Percentiles rank a stretch among this genome's conserved stretches.
Evolutionary conservation across 371 early-diverging fungal species (phyloP).

Genomic region (Mortierella sp.): DNA sequence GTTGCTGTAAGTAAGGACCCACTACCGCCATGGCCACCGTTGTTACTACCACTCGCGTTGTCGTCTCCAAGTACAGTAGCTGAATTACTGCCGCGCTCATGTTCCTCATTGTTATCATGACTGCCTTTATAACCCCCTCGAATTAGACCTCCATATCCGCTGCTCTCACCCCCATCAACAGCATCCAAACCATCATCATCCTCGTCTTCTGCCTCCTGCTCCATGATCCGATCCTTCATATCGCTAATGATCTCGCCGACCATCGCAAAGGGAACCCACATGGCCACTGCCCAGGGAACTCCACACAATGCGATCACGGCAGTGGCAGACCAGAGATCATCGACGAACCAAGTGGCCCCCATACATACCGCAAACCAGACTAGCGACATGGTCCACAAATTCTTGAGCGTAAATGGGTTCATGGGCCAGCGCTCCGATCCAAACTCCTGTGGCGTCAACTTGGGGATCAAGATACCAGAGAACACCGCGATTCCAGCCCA

Average conservation of each 20-base stretch:
- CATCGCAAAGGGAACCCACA: constrained; percentile 86
- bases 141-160: neutral
- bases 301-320: constrained; percentile 74
- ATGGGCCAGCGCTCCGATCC: constrained; percentile 43
- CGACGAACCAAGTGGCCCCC: constrained; percentile 69
- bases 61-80: neutral
- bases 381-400: constrained; percentile 72
- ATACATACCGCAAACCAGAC: constrained; percentile 69
- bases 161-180: neutral
- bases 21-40: neutral
- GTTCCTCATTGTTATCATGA: neutral
- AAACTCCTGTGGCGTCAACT: constrained; percentile 54
- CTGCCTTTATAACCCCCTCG: neutral
- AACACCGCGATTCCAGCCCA: constrained; percentile 75
- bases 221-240: constrained; percentile 41
- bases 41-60: neutral
- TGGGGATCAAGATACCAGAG: constrained; percentile 71
- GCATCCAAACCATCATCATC: neutral
- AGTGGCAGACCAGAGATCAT: constrained; percentile 66
- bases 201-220: neutral
- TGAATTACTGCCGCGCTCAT: neutral
- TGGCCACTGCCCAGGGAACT: constrained; percentile 81
- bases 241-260: constrained; percentile 77
- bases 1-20: neutral
- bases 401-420: constrained; percentile 61